These are phyloP conservation scores for Fomitopsis schrenkii DNA, from an alignment of 1,284 basidiomycete species.

Conservation along the genomic window DNA sequence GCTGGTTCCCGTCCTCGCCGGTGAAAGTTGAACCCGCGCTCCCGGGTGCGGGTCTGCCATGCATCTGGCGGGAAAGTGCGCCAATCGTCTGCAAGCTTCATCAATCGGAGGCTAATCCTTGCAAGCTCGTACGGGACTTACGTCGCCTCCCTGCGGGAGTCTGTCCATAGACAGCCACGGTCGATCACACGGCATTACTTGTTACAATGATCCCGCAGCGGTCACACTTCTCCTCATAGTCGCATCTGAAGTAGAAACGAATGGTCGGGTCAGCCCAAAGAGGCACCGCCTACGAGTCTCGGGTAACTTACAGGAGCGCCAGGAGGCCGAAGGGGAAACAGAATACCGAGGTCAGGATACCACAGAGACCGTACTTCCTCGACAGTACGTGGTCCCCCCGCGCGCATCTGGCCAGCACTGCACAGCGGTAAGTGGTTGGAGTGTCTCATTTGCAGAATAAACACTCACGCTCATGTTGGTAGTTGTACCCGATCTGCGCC, in stretches of 20 bases:
- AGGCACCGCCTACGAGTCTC: background rate
- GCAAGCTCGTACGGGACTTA: no score
- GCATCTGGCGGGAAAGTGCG: no score
- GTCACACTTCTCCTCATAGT: slow-evolving; percentile 18
- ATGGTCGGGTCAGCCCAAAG: background rate
- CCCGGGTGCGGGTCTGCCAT: no score
- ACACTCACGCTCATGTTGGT: background rate
- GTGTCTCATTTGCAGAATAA: background rate
- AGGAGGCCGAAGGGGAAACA: slow-evolving; percentile 21
- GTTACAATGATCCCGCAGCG: slow-evolving; percentile 15
- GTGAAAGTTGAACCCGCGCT: no score
- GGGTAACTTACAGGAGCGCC: slow-evolving; percentile 16
- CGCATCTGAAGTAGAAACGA: slow-evolving; percentile 7
- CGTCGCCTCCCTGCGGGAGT: no score
- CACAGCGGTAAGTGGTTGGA: background rate
- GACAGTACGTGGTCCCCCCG: slow-evolving; percentile 20
- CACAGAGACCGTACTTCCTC: slow-evolving; percentile 16
- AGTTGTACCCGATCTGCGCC: slow-evolving; percentile 1
- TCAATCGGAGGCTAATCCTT: no score
- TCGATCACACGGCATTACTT: background rate
- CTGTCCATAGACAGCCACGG: no score
- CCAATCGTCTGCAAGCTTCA: no score
- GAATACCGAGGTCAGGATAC: slow-evolving; percentile 18
- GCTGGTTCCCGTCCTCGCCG: no score
- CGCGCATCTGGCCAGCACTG: slow-evolving; percentile 22